Evolutionary conservation across 2,329 filamentous ascomycete genomes (phyloP).

Genomic region (Penicillium sp.): DNA sequence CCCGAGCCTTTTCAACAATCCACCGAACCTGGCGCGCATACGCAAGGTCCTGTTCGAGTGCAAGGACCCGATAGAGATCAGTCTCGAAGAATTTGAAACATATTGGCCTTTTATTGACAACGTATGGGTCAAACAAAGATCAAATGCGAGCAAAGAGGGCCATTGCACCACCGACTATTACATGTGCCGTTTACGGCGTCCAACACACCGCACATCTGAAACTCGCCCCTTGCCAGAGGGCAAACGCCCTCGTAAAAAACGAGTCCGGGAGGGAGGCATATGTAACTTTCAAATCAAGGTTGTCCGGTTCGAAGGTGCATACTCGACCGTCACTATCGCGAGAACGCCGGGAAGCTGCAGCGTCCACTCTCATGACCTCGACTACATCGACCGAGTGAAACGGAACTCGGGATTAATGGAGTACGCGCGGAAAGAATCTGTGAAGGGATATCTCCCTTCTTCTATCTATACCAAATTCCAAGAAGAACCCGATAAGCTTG

Average conservation of each 20-base stretch:
- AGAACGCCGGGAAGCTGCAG: constrained; percentile 40
- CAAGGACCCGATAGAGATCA: constrained; percentile 46
- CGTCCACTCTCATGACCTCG: constrained; percentile 46
- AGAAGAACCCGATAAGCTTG: constrained; percentile 44
- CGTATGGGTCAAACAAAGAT: constrained; percentile 49
- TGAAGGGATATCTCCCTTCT: constrained; percentile 47
- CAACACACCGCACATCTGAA: constrained; percentile 39
- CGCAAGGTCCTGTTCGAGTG: constrained; percentile 45
- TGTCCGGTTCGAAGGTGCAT: constrained; percentile 43
- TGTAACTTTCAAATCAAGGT: constrained; percentile 50
- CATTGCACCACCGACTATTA: constrained; percentile 47
- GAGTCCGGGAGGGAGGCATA: constrained; percentile 43
- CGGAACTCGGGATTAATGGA: constrained; percentile 49
- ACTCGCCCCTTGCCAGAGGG: constrained; percentile 43
- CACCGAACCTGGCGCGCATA: constrained; percentile 43
- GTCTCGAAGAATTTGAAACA: constrained; percentile 44
- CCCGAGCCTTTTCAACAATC: constrained; percentile 39
- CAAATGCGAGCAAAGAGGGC: constrained; percentile 41
- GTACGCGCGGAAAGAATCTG: constrained; percentile 42
- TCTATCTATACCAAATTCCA: constrained; percentile 50
- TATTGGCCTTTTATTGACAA: constrained; percentile 51
- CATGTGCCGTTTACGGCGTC: constrained; percentile 45
- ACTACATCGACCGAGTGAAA: constrained; percentile 48
- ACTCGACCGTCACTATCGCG: constrained; percentile 42
- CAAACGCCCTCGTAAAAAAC: constrained; percentile 45